These are phyloP conservation scores for Lactifluus hygrophoroides DNA, from an alignment of 768 basidiomycete species.

Conservation along the genomic window DNA sequence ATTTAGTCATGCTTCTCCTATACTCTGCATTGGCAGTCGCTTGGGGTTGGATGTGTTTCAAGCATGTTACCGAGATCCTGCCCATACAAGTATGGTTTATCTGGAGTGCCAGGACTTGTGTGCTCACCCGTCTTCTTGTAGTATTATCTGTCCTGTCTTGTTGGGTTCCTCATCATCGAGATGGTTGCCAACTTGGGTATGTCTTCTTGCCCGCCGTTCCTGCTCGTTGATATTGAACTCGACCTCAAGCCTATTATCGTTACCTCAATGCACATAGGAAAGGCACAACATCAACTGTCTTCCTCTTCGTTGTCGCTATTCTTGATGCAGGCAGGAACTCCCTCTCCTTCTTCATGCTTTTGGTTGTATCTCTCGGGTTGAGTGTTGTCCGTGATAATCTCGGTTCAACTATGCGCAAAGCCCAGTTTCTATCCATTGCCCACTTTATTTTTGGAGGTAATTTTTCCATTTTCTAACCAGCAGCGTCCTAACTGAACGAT, in stretches of 20 bases:
- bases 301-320: slow-evolving; percentile 93
- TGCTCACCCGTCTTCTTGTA: slow-evolving; percentile 27
- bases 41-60: slow-evolving; percentile 84
- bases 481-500: neutral
- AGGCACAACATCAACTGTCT: slow-evolving; percentile 67
- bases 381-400: slow-evolving; percentile 88
- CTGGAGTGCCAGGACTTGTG: neutral
- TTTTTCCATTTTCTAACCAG: slow-evolving; percentile 24
- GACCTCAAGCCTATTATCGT: slow-evolving; percentile 70
- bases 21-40: slow-evolving; percentile 57
- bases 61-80: slow-evolving; percentile 72
- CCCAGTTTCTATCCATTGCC: slow-evolving; percentile 68
- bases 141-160: slow-evolving; percentile 87
- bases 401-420: slow-evolving; percentile 75
- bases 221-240: neutral
- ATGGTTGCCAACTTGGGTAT: slow-evolving; percentile 88
- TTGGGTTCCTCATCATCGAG: slow-evolving; percentile 82
- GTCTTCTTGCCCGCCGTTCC: slow-evolving; percentile 20
- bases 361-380: slow-evolving; percentile 87
- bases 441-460: slow-evolving; percentile 94
- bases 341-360: slow-evolving; percentile 88
- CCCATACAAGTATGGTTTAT: slow-evolving; percentile 66
- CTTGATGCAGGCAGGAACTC: slow-evolving; percentile 92
- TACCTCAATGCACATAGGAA: slow-evolving; percentile 86
- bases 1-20: slow-evolving; percentile 73